Evolutionary conservation across 495 filamentous ascomycete genomes (phyloP).

Genomic region (Cetradonia linearis): DNA sequence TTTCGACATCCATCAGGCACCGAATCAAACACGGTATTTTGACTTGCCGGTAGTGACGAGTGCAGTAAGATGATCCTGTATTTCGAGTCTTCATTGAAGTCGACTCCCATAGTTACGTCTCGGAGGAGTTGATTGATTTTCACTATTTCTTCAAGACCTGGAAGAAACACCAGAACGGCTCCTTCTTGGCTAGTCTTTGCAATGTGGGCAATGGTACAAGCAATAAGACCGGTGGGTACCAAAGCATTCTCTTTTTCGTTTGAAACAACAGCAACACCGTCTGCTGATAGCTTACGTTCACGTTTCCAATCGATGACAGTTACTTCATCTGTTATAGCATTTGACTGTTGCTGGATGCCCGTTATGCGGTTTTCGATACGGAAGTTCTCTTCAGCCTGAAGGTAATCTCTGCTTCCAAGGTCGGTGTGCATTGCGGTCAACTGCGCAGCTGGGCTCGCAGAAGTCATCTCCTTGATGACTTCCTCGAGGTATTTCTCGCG

Average conservation of each 20-base stretch:
- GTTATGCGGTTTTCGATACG: conserved; percentile 17
- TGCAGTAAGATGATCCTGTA: conserved; percentile 45
- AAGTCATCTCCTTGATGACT: conserved; percentile 33
- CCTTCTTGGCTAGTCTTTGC: conserved; percentile 38
- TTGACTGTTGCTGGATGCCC: conserved; percentile 11
- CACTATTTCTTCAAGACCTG: conserved; percentile 44
- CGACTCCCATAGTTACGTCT: conserved; percentile 28
- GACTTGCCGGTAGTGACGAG: conserved; percentile 37
- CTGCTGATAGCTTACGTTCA: conserved; percentile 26
- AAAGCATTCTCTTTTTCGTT: conserved; percentile 36
- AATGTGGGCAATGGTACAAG: conserved; percentile 42
- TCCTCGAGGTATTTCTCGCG: conserved; percentile 43
- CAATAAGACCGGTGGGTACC: conserved; percentile 40
- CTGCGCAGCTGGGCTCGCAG: conserved; percentile 21
- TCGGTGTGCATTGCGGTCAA: conserved; percentile 28
- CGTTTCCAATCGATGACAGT: conserved; percentile 40
- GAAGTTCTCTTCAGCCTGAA: conserved; percentile 30
- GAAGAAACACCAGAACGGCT: conserved; percentile 49
- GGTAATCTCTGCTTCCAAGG: conserved; percentile 28
- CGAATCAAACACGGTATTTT: conserved; percentile 38
- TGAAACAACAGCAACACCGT: conserved; percentile 25
- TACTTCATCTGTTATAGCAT: conserved; percentile 24
- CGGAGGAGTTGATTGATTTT: conserved; percentile 31
- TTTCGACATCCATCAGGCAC: conserved; percentile 42
- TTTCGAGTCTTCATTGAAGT: conserved; percentile 36